Evolutionary conservation across 192 early-diverging fungal species (phyloP).

Genomic region (Geosiphon pyriformis): DNA sequence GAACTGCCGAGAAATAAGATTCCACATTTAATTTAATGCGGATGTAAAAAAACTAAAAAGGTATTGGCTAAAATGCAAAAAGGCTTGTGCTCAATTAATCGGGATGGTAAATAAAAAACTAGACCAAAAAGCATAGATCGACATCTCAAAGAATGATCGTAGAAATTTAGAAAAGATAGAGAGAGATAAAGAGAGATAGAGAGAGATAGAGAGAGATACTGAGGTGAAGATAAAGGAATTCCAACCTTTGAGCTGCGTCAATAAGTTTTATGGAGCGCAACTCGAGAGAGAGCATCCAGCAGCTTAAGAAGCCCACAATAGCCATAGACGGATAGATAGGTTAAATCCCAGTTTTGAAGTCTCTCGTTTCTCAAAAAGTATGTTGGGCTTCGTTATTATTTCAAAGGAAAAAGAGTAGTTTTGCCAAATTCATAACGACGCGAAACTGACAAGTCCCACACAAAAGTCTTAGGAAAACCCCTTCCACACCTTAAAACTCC

Average conservation of each 20-base stretch:
- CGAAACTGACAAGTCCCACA: neutral
- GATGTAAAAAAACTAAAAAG: constrained; percentile 1
- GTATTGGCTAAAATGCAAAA: neutral
- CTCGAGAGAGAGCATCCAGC: constrained; percentile 23
- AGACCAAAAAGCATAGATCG: neutral
- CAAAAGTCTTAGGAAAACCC: constrained; percentile 3
- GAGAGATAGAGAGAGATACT: constrained; percentile 16
- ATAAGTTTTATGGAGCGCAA: constrained; percentile 22
- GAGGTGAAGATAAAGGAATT: constrained; percentile 24
- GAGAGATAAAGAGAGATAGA: constrained; percentile 16
- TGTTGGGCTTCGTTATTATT: neutral
- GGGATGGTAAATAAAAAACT: neutral
- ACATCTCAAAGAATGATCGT: neutral
- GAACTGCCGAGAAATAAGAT: neutral
- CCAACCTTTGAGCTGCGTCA: constrained; percentile 31
- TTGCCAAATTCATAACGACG: constrained; percentile 3
- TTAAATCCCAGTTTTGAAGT: neutral
- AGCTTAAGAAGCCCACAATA: constrained; percentile 5
- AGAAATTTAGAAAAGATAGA: constrained; percentile 13
- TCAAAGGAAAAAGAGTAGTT: neutral
- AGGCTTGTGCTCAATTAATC: neutral
- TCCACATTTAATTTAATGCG: neutral
- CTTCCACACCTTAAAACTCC: neutral
- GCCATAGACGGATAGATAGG: neutral
- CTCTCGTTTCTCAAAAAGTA: neutral